Evolutionary conservation across 805 yeast genomes (phyloP).

Genomic region (Zygoascus ofunaensis): DNA sequence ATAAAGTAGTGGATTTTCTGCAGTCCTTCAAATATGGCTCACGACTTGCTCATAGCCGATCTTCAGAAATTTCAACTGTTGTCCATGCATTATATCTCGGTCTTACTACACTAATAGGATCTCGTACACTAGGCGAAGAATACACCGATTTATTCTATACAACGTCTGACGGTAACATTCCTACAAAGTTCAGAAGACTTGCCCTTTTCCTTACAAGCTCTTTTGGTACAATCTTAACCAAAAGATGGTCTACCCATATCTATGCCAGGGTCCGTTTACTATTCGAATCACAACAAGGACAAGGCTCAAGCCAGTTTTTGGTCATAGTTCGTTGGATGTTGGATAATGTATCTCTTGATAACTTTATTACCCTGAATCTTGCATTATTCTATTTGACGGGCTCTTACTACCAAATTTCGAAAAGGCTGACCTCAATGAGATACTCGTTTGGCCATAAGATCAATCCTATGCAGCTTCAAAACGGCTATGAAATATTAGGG

Average conservation of each 20-base stretch:
- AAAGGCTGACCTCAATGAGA: slow-evolving; percentile 68
- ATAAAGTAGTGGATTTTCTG: slow-evolving; percentile 32
- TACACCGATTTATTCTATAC: slow-evolving; percentile 53
- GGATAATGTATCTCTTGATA: slow-evolving; percentile 17
- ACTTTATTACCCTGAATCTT: slow-evolving; percentile 57
- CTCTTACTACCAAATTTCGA: slow-evolving; percentile 66
- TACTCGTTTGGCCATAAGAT: slow-evolving; percentile 41
- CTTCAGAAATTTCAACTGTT: slow-evolving; percentile 49
- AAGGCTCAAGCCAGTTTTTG: not conserved
- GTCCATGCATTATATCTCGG: slow-evolving; percentile 57
- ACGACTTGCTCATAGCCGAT: slow-evolving; percentile 52
- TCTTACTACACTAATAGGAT: slow-evolving; percentile 65
- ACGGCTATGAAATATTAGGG: slow-evolving; percentile 64
- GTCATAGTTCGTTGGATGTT: not conserved
- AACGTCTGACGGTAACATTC: slow-evolving; percentile 21
- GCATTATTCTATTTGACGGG: slow-evolving; percentile 81
- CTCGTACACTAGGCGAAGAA: slow-evolving; percentile 88
- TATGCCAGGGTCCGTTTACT: slow-evolving; percentile 9
- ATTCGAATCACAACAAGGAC: not conserved
- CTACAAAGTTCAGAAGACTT: slow-evolving; percentile 32
- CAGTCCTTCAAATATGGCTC: slow-evolving; percentile 45
- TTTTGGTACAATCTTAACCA: slow-evolving; percentile 47
- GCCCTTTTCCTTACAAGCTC: slow-evolving; percentile 55
- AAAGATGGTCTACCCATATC: slow-evolving; percentile 15
- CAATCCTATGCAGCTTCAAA: slow-evolving; percentile 22